Evolutionary conservation across 306 rosid genomes (phyloP).

Genomic region (Alnus rubra): DNA sequence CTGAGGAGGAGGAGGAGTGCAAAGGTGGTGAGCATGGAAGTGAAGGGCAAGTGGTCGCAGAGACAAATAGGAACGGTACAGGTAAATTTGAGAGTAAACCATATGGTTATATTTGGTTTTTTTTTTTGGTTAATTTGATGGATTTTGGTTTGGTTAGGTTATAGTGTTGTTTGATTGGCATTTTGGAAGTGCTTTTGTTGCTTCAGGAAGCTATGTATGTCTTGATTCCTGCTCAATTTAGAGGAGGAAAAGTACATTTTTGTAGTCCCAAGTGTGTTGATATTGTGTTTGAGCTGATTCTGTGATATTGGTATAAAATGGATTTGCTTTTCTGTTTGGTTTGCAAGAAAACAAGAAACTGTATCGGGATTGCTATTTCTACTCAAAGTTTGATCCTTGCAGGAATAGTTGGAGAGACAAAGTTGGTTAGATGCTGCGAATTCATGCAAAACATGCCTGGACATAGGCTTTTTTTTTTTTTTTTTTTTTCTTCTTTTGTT

Average conservation of each 20-base stretch:
- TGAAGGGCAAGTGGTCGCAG: slow-evolving; percentile 31
- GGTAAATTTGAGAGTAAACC: slow-evolving; percentile 42
- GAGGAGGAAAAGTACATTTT: background rate
- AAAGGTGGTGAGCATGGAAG: slow-evolving; percentile 33
- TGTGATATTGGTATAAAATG: background rate
- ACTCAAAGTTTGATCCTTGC: slow-evolving; percentile 6
- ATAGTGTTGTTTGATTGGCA: background rate
- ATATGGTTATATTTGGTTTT: background rate
- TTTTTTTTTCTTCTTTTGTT: too few relatives aligned
- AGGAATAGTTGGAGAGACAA: background rate
- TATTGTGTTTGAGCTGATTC: background rate
- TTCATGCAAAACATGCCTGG: background rate
- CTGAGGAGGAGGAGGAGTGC: slow-evolving; percentile 30
- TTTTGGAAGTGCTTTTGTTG: slow-evolving; percentile 4
- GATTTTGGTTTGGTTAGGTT: background rate
- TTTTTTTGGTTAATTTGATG: background rate
- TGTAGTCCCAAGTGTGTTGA: background rate
- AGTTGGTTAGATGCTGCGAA: background rate
- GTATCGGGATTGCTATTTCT: background rate
- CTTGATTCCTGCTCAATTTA: background rate
- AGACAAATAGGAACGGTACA: slow-evolving; percentile 29
- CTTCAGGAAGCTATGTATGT: background rate
- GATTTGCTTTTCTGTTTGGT: background rate
- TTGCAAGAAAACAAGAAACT: background rate
- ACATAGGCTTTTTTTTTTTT: background rate